Percentiles rank a stretch among this genome's conserved stretches.
Conservation (phyloP, 2,329 filamentous ascomycete species). For the Dactylonectria estremocensis region DNA sequence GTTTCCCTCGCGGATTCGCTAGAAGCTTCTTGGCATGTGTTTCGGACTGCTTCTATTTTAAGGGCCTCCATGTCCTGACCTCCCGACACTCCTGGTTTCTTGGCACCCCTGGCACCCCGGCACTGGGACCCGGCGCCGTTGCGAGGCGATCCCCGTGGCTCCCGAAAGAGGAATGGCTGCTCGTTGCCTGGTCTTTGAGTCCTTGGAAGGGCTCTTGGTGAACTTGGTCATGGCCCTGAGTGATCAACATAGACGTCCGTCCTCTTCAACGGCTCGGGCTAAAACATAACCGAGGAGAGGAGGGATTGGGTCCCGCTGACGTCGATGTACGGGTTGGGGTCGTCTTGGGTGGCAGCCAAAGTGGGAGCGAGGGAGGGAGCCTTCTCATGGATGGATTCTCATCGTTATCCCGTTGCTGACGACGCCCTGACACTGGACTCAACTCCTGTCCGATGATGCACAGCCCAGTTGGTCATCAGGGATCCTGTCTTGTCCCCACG, state of each 20-base stretch:
- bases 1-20: neutral
- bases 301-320: neutral
- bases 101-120: neutral
- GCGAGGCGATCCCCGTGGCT: neutral
- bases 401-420: constrained; percentile 3
- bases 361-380: neutral
- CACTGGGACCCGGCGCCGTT: neutral
- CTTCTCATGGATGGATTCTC: neutral
- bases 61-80: neutral
- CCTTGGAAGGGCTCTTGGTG: too few species aligned
- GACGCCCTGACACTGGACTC: neutral
- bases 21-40: neutral
- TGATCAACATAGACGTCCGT: neutral
- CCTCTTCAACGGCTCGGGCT: neutral
- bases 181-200: too few species aligned
- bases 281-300: neutral
- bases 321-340: neutral
- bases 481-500: neutral
- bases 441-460: constrained; percentile 8
- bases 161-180: neutral
- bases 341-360: neutral
- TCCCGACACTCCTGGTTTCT: constrained; percentile 1
- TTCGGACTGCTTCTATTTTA: constrained; percentile 10
- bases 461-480: neutral
- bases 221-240: neutral